These are phyloP conservation scores for Corylus americana DNA, from an alignment of 306 rosid genomes.

Conservation along the genomic window DNA sequence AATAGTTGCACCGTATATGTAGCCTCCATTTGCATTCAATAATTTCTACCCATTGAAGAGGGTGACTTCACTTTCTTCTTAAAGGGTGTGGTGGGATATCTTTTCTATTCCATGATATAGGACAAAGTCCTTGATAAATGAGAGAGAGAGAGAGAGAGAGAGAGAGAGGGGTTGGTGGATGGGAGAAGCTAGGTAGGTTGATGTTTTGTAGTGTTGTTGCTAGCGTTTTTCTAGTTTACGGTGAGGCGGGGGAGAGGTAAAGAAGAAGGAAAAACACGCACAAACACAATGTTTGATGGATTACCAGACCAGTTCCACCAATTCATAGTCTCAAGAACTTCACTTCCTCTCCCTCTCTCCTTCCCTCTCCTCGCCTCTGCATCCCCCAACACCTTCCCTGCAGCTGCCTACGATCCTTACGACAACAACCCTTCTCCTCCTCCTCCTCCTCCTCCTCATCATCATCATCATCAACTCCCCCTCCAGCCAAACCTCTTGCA, in stretches of 20 bases:
- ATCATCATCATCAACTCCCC: constrained; percentile 13
- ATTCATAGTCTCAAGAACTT: constrained; percentile 65
- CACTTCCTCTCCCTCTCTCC: constrained; percentile 59
- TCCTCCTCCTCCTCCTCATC: too few relatives aligned
- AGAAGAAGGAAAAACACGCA: constrained; percentile 31
- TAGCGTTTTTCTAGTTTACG: constrained; percentile 55
- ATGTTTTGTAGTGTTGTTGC: constrained; percentile 48
- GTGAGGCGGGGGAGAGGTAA: constrained; percentile 27
- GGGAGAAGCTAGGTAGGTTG: constrained; percentile 6
- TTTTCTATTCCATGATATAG: constrained; percentile 51
- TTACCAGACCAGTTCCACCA: constrained; percentile 88
- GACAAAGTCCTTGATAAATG: constrained; percentile 72
- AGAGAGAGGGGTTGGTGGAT: constrained; percentile 26
- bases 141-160: constrained; percentile 38
- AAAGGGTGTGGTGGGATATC: constrained; percentile 74
- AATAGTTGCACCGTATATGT: background rate
- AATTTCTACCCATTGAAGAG: constrained; percentile 40
- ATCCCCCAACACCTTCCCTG: constrained; percentile 13
- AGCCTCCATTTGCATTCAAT: constrained; percentile 17
- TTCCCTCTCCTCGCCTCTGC: constrained; percentile 56
- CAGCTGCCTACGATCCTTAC: constrained; percentile 39
- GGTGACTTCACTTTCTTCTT: constrained; percentile 78
- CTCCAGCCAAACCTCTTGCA: constrained; percentile 42
- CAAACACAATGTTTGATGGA: constrained; percentile 79
- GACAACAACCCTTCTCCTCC: background rate